Percentiles rank a stretch among this genome's conserved stretches.
These are phyloP conservation scores for Chrysoporthe austroafricana DNA, from an alignment of 2,329 filamentous ascomycete genomes.

Conservation along the genomic window DNA sequence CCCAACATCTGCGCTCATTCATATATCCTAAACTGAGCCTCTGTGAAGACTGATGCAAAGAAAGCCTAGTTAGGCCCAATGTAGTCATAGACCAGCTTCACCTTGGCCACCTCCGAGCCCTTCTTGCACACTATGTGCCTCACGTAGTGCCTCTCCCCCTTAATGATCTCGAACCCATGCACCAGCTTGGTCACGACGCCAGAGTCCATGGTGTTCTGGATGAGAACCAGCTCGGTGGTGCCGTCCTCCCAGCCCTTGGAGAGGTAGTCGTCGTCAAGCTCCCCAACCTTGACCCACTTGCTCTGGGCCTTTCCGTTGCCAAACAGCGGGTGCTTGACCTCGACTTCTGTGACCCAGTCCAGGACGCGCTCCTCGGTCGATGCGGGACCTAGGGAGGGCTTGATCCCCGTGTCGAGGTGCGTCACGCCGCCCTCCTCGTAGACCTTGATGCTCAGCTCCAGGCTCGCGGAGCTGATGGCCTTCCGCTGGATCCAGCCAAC, in stretches of 20 bases:
- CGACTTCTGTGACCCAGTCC: constrained; percentile 27
- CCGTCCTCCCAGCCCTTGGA: constrained; percentile 31
- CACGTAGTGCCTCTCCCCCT: constrained; percentile 23
- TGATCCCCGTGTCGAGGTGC: constrained; percentile 29
- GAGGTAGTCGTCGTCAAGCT: constrained; percentile 30
- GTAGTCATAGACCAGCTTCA: constrained; percentile 28
- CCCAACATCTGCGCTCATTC: neutral
- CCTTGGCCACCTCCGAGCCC: constrained; percentile 21
- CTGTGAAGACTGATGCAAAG: neutral
- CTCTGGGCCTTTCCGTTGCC: constrained; percentile 30
- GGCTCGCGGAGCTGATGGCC: constrained; percentile 29
- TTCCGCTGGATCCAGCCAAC: constrained; percentile 33
- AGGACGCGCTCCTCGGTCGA: constrained; percentile 30
- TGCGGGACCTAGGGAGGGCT: constrained; percentile 28
- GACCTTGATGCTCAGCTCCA: constrained; percentile 29
- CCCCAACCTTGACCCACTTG: constrained; percentile 24
- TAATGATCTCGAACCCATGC: constrained; percentile 23
- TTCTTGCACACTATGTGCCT: constrained; percentile 24
- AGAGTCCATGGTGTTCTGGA: constrained; percentile 28
- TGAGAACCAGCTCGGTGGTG: constrained; percentile 28
- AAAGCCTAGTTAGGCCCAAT: constrained; percentile 10
- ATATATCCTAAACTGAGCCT: neutral
- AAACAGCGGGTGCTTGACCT: constrained; percentile 31
- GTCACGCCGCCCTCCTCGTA: constrained; percentile 27
- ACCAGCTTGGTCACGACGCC: constrained; percentile 27